These are phyloP conservation scores for Alternaria triticina DNA, from an alignment of 2,329 filamentous ascomycete species.

Conservation along the genomic window DNA sequence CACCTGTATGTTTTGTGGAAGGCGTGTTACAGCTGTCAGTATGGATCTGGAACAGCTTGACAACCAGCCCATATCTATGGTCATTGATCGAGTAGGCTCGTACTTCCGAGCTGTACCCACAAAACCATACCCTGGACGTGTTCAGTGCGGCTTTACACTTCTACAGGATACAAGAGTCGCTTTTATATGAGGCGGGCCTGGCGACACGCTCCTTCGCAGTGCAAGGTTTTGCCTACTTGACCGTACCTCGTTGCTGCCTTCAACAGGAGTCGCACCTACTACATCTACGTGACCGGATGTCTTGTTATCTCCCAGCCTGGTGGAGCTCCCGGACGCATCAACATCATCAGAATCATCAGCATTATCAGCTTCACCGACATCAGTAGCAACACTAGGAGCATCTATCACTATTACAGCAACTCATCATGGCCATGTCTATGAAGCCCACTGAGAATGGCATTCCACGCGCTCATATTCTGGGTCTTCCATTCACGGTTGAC, in stretches of 20 bases:
- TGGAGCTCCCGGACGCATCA: neutral
- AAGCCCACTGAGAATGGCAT: neutral
- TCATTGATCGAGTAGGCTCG: neutral
- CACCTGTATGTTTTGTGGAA: neutral
- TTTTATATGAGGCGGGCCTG: neutral
- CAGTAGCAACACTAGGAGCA: neutral
- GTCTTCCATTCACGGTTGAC: neutral
- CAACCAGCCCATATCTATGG: neutral
- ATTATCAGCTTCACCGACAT: neutral
- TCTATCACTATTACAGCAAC: slow-evolving; percentile 18
- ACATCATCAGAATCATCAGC: slow-evolving; percentile 8
- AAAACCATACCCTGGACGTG: neutral
- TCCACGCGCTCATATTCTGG: neutral
- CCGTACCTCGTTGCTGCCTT: neutral
- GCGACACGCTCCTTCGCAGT: neutral
- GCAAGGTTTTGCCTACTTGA: neutral
- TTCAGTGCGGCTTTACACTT: neutral
- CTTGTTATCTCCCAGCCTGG: neutral
- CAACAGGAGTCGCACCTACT: neutral
- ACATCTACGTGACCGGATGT: neutral
- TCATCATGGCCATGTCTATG: slow-evolving; percentile 4
- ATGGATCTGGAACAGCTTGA: neutral
- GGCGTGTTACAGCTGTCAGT: neutral
- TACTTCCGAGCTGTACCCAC: neutral
- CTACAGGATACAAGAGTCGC: neutral